Evolutionary conservation across 805 yeast species (phyloP), one percentile per base, ranked within the genome.

Genomic region (Yarrowia yakushimensis): DNA sequence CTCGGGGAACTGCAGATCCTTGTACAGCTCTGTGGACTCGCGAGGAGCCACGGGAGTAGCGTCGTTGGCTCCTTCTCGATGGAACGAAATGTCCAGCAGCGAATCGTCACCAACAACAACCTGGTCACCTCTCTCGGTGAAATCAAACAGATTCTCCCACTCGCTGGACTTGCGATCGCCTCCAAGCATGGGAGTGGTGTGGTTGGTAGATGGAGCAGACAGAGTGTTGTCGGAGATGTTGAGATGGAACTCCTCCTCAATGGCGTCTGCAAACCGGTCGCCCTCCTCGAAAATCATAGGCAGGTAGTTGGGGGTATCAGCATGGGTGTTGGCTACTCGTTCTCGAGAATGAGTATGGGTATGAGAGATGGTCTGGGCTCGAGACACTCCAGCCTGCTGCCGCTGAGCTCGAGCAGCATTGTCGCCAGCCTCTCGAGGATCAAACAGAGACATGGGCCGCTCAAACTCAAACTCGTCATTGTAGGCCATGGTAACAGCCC

Each of bases 231-330:
- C 64, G 23, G 43, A 34, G 11, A 69, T 63, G 63, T 69, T 68
- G 50, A 65, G 37, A 25, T 72, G 73, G 54, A 73, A 67, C 60
- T 73, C 77, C 42, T 74, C 73, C 64, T 73, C 77, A 10, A 74
- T 66, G 15, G 76, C 75, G 60, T 72, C 76, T 2, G 76, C 75
- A 63, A 75, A 74, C 48, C 75, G 54, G 57, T 73, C 54, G 4
- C 54, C 77, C 42, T 75, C 78, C 54, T 75, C 78, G 57, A 75
- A 75, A 25, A 74, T 73, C 76, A 74, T 73, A 0, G 78, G 78
- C 65, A 75, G 61, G 23, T 73, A 63, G 55, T 68, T 71, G 12
- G 52, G 52, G 20, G 64, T 23, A 30, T 46, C 52, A 22, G 43
- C 10, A 36, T 36, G 39, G 4, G 48, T 23, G 23, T 17, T 39